Conservation (phyloP, 352 stramenopile species). For the Pythium oligandrum region DNA sequence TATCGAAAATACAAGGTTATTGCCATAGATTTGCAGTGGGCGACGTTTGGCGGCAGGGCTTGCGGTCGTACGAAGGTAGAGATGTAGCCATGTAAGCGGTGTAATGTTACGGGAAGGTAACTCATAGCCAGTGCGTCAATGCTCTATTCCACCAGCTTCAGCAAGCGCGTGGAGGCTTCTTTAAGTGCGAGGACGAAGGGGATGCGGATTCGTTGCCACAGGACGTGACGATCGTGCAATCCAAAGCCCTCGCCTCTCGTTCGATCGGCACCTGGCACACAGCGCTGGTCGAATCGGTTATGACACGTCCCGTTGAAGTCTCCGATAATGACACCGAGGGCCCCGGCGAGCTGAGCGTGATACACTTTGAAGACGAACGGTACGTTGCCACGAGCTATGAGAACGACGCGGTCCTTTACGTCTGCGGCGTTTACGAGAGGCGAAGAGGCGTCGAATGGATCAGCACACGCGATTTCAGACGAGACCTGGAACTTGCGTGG, state of each 20-base stretch:
- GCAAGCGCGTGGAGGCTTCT: slow-evolving; percentile 23
- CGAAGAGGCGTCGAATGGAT: slow-evolving; percentile 48
- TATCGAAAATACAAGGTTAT: too few relatives aligned
- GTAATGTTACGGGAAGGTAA: too few relatives aligned
- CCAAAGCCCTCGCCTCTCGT: slow-evolving; percentile 53
- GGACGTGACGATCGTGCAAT: slow-evolving; percentile 35
- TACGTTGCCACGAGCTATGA: slow-evolving; percentile 43
- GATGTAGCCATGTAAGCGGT: slow-evolving; percentile 16
- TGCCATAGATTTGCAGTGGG: neutral
- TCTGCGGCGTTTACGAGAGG: slow-evolving; percentile 43
- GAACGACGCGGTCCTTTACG: slow-evolving; percentile 52
- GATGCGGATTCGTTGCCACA: slow-evolving; percentile 57
- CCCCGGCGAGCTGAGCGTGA: slow-evolving; percentile 57
- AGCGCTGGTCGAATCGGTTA: slow-evolving; percentile 60
- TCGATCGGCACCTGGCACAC: slow-evolving; percentile 51
- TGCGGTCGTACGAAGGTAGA: slow-evolving; percentile 17
- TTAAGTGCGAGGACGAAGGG: slow-evolving; percentile 48
- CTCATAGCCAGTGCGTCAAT: neutral
- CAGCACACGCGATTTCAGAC: slow-evolving; percentile 54
- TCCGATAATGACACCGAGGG: slow-evolving; percentile 57
- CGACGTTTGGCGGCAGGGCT: slow-evolving; percentile 15
- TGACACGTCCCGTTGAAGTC: slow-evolving; percentile 41
- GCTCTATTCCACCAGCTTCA: neutral
- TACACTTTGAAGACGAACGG: slow-evolving; percentile 68
- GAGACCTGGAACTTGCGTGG: slow-evolving; percentile 61